A percentile compares a stretch with the other conserved stretches of the same genome.
Evolutionary conservation across 352 stramenopile genomes (phyloP).

Genomic region (Phytophthora podocarpi): DNA sequence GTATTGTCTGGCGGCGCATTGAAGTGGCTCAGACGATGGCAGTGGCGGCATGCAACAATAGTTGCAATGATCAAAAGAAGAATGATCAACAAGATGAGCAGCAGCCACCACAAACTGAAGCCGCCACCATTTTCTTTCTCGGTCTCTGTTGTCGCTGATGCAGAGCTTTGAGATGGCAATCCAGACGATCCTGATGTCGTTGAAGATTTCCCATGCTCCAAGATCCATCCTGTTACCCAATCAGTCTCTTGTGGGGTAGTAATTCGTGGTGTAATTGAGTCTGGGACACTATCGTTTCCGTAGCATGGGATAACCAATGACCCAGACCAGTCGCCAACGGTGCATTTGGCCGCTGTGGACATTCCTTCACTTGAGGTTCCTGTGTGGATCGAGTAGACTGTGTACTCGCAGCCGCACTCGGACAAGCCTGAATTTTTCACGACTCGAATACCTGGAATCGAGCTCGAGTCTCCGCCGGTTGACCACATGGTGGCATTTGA

Average conservation of each 20-base stretch:
- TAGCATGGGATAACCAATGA: conserved; percentile 48
- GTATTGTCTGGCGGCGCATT: conserved; percentile 19
- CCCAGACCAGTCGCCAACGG: conserved; percentile 2
- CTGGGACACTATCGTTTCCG: conserved; percentile 13
- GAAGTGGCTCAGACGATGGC: conserved; percentile 30
- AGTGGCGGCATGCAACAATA: conserved; percentile 27
- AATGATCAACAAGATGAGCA: conserved; percentile 28
- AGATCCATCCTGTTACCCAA: conserved; percentile 37
- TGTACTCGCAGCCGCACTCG: conserved; percentile 18
- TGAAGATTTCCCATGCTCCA: conserved; percentile 1
- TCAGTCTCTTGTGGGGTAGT: conserved; percentile 15
- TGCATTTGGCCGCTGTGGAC: conserved; percentile 14
- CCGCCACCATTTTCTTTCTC: not conserved
- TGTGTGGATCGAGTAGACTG: conserved; percentile 31
- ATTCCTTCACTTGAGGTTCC: not conserved
- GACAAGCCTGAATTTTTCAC: conserved; percentile 14
- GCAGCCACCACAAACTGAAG: conserved; percentile 26
- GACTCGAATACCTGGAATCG: conserved; percentile 22
- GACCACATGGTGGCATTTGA: conserved; percentile 26
- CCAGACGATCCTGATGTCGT: conserved; percentile 10
- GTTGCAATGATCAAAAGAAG: conserved; percentile 26
- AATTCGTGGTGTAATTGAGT: conserved; percentile 3
- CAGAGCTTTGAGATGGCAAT: conserved; percentile 14
- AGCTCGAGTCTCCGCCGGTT: conserved; percentile 6
- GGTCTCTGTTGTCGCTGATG: conserved; percentile 22